Conservation (phyloP, 345 rosid genomes). For the Salix brachista region DNA sequence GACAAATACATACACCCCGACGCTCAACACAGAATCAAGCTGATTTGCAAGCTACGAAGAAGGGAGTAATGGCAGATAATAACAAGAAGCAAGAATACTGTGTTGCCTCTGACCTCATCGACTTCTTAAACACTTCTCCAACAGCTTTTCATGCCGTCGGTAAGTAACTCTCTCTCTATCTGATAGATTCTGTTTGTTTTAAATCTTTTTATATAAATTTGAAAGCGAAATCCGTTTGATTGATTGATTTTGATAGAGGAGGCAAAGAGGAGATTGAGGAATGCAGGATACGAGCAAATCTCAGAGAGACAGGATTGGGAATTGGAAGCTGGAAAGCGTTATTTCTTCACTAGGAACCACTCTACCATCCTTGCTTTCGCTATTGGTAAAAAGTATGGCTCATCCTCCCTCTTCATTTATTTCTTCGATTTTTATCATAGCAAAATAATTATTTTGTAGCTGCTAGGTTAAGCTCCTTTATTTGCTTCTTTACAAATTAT, state of each 20-base stretch:
- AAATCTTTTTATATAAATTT: background rate
- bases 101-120: conserved; percentile 57
- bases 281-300: conserved; percentile 69
- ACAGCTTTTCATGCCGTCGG: conserved; percentile 99
- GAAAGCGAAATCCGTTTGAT: background rate
- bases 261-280: conserved; percentile 59
- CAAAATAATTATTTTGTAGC: background rate
- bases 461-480: background rate
- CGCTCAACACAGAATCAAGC: background rate
- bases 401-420: background rate
- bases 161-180: conserved; percentile 20
- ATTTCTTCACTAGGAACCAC: conserved; percentile 85
- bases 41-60: too few relatives aligned
- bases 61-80: background rate
- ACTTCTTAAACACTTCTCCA: conserved; percentile 87
- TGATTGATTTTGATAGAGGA: conserved; percentile 44
- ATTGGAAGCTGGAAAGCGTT: conserved; percentile 71
- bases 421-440: background rate
- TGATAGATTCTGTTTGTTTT: background rate
- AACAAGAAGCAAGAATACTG: conserved; percentile 38
- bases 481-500: background rate
- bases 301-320: conserved; percentile 85
- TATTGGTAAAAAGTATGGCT: conserved; percentile 64
- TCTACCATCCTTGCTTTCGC: conserved; percentile 94
- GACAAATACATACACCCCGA: too few relatives aligned